Conservation (phyloP, 495 filamentous ascomycete genomes). For the Chaetomidium leptoderma region DNA sequence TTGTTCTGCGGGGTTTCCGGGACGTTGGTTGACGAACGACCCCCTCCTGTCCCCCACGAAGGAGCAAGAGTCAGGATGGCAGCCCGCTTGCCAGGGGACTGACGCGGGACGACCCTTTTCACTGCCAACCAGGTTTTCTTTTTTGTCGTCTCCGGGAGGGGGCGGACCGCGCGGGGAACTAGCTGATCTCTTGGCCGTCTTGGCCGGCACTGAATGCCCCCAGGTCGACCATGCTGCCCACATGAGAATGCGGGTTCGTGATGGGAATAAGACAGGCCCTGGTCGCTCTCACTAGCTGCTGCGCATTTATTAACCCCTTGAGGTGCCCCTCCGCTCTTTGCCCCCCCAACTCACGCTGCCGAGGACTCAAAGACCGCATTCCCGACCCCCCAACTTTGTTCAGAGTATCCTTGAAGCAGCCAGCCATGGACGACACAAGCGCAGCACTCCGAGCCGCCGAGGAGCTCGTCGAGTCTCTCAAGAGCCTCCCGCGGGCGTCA, state of each 20-base stretch:
- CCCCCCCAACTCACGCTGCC: constrained; percentile 1
- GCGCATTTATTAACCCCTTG: not conserved
- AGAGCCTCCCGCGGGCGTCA: constrained; percentile 15
- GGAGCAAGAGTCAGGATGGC: constrained; percentile 2
- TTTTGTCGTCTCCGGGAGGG: too few species aligned
- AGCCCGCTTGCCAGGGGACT: not conserved
- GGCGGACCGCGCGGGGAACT: not conserved
- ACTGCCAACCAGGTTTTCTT: not conserved
- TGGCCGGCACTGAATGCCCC: not conserved
- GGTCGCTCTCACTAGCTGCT: constrained; percentile 10
- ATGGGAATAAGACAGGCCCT: constrained; percentile 1
- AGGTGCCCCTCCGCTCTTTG: not conserved
- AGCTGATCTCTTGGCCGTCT: not conserved
- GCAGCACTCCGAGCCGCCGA: constrained; percentile 26
- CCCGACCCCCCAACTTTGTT: not conserved
- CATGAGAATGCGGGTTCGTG: not conserved
- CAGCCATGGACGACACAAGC: constrained; percentile 17
- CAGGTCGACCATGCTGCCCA: not conserved
- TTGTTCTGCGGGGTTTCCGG: constrained; percentile 4
- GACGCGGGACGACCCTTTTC: not conserved
- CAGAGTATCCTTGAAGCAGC: not conserved
- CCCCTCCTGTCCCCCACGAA: not conserved
- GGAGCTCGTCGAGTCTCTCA: constrained; percentile 28
- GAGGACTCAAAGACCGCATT: not conserved
- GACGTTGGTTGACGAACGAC: not conserved